phyloP scores from a whole-genome alignment of 441 rosid genomes.

The Theobroma grandiflorum region DNA sequence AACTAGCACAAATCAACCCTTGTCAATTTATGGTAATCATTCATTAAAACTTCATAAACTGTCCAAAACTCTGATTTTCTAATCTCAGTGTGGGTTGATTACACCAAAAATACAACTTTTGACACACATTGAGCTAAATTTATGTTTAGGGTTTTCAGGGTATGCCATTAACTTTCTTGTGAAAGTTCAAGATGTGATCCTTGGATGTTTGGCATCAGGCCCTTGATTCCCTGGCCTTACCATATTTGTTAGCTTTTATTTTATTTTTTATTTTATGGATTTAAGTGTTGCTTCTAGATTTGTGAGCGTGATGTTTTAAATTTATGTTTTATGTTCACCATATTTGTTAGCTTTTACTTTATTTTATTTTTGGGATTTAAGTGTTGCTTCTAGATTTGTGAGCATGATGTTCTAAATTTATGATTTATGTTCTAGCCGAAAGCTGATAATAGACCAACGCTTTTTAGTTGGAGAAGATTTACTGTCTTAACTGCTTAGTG shows the following conservation, averaged over 20 bases:
- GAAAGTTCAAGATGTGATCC: not conserved
- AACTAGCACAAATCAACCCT: not conserved
- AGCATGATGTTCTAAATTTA: not conserved
- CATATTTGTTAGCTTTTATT: too few species aligned
- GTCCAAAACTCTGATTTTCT: not conserved
- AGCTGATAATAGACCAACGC: not conserved
- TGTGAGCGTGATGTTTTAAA: too few species aligned
- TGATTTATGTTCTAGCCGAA: not conserved
- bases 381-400: too few species aligned
- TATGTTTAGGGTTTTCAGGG: not conserved
- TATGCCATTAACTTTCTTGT: not conserved
- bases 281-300: too few species aligned
- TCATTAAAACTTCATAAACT: not conserved
- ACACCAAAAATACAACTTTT: not conserved
- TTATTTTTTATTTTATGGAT: too few species aligned
- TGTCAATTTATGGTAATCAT: not conserved
- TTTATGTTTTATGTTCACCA: too few species aligned
- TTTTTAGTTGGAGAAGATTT: not conserved
- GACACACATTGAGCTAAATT: not conserved
- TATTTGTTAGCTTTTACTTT: too few species aligned
- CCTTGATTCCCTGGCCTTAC: not conserved
- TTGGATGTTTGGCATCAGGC: not conserved
- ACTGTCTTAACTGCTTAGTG: not conserved
- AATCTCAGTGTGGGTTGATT: not conserved
- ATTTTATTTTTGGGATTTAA: too few species aligned